Base-by-base conservation (phyloP, 176 grass and related monocot species). In the Lolium rigidum region DNA sequence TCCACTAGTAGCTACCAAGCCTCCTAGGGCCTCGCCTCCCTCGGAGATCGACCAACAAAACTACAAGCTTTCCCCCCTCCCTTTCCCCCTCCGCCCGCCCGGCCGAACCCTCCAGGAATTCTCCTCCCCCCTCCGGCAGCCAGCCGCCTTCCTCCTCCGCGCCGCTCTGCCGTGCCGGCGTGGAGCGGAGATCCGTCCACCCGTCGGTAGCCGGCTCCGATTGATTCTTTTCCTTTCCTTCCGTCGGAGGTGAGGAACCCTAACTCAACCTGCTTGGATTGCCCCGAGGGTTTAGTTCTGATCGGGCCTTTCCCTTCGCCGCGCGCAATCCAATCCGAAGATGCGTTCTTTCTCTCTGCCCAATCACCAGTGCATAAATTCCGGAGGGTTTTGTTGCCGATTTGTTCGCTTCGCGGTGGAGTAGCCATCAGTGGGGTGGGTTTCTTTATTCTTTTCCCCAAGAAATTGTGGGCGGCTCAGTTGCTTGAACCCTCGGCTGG, bases 401-500 rank as follows among this genome's bases (percentile, higher is more conserved):
- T 75, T 75, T 5, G 14, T 52, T 75, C 47, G 72, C 72, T 35
- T 35, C 49, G 47, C 47, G 50, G 10, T 0, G 71, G 47, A 75
- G 72, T 9, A 52, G 67, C 9, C 38, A 41, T 15, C 13, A 13
- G 13, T 16, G 50, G 50, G 14, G 52, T 54, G 73, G 73, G 48
- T 76, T 54, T 76, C 9, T 28, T 76, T 46, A 16, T 50, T 17
- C 14, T 67, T 37, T 17, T 7, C 63, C 1, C 48, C 25, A 35
- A 4, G 1, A 11, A 76, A 54, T 31, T 35, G 5, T 35, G 31
- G 31, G 73, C 48, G 72, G 47, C 31, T 76, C 73, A 5, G 73
- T 76, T 71, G 69, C 70, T 74, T 76, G 73, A 76, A 76, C 73
- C 73, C 73, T 76, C 73, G 73, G 13, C 48, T 31, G 73, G 73